These are phyloP conservation scores for Exophiala mesophila DNA, from an alignment of 2,329 filamentous ascomycete species.

Conservation along the genomic window DNA sequence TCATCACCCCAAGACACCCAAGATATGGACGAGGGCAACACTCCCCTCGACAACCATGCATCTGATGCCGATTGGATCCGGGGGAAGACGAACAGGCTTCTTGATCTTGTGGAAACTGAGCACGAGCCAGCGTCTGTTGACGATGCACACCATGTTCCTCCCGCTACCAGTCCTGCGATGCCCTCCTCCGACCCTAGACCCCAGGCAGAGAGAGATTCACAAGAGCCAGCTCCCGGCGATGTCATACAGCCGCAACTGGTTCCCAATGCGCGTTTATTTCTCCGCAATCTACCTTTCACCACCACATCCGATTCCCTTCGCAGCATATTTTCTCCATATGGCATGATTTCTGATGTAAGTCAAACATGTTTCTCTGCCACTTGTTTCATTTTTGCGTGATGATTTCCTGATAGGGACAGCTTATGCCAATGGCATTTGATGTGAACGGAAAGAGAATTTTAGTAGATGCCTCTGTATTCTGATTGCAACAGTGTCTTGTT, in stretches of 20 bases:
- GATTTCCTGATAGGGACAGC: conserved; percentile 99
- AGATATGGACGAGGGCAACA: background rate
- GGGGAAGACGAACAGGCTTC: conserved; percentile 76
- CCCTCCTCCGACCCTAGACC: conserved; percentile 14
- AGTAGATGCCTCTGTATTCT: conserved; percentile 99
- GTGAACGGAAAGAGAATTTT: conserved; percentile 94
- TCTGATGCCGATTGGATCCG: conserved; percentile 89
- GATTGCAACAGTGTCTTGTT: too few species aligned
- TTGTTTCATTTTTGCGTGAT: conserved; percentile 60
- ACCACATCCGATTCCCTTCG: conserved; percentile 72
- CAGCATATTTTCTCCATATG: conserved; percentile 64
- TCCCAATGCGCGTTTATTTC: conserved; percentile 68
- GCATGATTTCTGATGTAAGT: conserved; percentile 82
- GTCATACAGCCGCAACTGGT: conserved; percentile 34
- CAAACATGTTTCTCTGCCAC: conserved; percentile 17
- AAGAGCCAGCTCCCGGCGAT: conserved; percentile 11
- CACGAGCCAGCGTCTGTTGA: conserved; percentile 20
- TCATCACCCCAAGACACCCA: background rate
- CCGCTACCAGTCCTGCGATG: conserved; percentile 3
- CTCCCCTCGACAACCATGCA: conserved; percentile 23
- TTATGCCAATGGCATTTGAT: conserved; percentile 89
- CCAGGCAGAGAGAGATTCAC: conserved; percentile 20
- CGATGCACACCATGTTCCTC: conserved; percentile 15
- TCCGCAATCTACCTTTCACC: conserved; percentile 82
- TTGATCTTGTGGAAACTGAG: conserved; percentile 72